These are phyloP conservation scores for Eucalyptus erythrocorys DNA, from an alignment of 345 rosid species.

Conservation along the genomic window DNA sequence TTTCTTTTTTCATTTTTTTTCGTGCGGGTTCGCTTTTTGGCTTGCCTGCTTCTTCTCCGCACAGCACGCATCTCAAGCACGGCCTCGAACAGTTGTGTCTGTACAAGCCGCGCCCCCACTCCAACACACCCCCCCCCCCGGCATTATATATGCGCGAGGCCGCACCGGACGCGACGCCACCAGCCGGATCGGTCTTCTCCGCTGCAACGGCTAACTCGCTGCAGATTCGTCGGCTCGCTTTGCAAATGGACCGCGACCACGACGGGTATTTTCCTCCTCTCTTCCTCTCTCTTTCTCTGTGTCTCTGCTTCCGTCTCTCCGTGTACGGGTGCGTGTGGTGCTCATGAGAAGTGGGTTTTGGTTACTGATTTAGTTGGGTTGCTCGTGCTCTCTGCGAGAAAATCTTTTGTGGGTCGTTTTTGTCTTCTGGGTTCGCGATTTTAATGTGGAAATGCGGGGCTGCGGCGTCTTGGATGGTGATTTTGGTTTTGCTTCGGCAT, in stretches of 20 bases:
- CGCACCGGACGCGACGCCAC: neutral
- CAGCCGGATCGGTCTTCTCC: neutral
- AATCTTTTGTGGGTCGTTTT: neutral
- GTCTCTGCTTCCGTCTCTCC: accelerated
- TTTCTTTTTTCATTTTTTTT: neutral
- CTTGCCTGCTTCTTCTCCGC: neutral
- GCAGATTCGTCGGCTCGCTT: neutral
- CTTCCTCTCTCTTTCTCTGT: neutral
- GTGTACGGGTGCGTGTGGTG: neutral
- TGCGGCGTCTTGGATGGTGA: neutral
- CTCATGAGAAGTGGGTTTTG: neutral
- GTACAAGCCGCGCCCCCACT: too few species aligned
- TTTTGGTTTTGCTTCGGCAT: neutral
- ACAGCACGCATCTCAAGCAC: neutral
- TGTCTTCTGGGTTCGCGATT: neutral
- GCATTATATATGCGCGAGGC: neutral
- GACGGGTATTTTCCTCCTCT: neutral
- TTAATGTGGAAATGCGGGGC: neutral
- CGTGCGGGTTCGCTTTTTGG: neutral
- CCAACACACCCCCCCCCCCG: too few species aligned
- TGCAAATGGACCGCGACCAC: neutral
- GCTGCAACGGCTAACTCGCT: neutral
- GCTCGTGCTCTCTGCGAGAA: neutral
- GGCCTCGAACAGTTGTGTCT: neutral
- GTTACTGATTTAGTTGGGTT: neutral